phyloP scores from a whole-genome alignment of 495 filamentous ascomycete species.

The Tirmania nivea region DNA sequence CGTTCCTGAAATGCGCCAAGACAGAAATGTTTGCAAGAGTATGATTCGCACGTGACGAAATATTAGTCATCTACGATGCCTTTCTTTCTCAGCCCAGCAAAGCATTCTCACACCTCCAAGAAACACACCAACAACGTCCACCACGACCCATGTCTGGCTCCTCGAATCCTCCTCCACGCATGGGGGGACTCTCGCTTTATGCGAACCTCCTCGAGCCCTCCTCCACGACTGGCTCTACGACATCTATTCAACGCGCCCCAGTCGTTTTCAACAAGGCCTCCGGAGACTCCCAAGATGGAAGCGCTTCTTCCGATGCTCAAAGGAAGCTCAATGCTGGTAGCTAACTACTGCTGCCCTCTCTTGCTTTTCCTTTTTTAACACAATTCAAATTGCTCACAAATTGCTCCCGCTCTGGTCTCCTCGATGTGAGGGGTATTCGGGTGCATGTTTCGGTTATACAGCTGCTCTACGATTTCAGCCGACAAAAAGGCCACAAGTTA shows the following conservation, averaged over 20 bases:
- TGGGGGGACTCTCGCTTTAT: slow-evolving; percentile 30
- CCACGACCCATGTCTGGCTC: not conserved
- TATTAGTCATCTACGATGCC: too few relatives aligned
- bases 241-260: not conserved
- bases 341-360: slow-evolving; percentile 22
- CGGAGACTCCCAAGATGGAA: slow-evolving; percentile 31
- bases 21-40: too few relatives aligned
- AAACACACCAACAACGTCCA: too few relatives aligned
- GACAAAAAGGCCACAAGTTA: slow-evolving; percentile 49
- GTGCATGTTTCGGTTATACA: slow-evolving; percentile 14
- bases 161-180: slow-evolving; percentile 5
- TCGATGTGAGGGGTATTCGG: slow-evolving; percentile 4
- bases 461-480: slow-evolving; percentile 77
- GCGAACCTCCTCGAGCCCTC: slow-evolving; percentile 31
- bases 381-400: slow-evolving; percentile 27
- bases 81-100: too few relatives aligned
- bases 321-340: slow-evolving; percentile 68
- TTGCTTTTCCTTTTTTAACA: slow-evolving; percentile 11
- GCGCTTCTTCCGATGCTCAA: slow-evolving; percentile 22
- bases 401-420: slow-evolving; percentile 18
- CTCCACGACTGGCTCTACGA: not conserved
- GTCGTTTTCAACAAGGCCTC: slow-evolving; percentile 19
- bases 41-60: too few relatives aligned
- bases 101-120: too few relatives aligned
- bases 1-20: too few relatives aligned